These are phyloP conservation scores for Parachaetomium inaequale DNA, from an alignment of 495 filamentous ascomycete genomes.

Conservation along the genomic window DNA sequence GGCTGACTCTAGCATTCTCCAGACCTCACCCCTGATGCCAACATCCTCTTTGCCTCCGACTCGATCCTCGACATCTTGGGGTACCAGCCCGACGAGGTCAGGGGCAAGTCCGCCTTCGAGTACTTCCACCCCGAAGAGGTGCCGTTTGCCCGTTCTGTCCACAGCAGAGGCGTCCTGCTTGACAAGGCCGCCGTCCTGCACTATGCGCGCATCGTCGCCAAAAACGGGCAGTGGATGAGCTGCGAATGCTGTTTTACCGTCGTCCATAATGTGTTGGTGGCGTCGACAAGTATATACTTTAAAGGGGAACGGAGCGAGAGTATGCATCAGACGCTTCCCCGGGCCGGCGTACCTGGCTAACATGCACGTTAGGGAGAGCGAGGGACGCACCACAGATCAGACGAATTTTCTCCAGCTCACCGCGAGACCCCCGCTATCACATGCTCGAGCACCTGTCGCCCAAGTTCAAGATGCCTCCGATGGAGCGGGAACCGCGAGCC, in stretches of 20 bases:
- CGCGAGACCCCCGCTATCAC: constrained; percentile 81
- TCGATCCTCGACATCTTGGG: constrained; percentile 80
- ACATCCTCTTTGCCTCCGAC: constrained; percentile 78
- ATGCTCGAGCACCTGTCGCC: constrained; percentile 82
- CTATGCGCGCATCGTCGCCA: constrained; percentile 69
- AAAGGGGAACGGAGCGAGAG: constrained; percentile 67
- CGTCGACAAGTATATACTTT: constrained; percentile 76
- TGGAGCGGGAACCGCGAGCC: constrained; percentile 73
- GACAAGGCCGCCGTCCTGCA: constrained; percentile 84
- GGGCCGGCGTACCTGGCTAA: constrained; percentile 2
- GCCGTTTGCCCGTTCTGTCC: constrained; percentile 67
- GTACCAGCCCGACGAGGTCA: constrained; percentile 70
- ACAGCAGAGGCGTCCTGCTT: constrained; percentile 67
- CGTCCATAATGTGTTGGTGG: constrained; percentile 82
- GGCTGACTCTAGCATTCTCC: constrained; percentile 17
- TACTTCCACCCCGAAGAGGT: constrained; percentile 84
- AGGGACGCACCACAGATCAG: constrained; percentile 76
- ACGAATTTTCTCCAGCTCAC: constrained; percentile 74
- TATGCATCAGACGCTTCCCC: constrained; percentile 36
- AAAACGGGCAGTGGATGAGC: constrained; percentile 67
- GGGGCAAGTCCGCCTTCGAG: constrained; percentile 75
- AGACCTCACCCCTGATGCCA: constrained; percentile 75
- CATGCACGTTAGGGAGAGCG: constrained; percentile 58
- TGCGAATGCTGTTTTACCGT: constrained; percentile 91
- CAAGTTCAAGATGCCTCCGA: constrained; percentile 68